A percentile compares a stretch with the other conserved stretches of the same genome.
Evolutionary conservation across 805 yeast genomes (phyloP).

Genomic region (Henningerozyma blattae): DNA sequence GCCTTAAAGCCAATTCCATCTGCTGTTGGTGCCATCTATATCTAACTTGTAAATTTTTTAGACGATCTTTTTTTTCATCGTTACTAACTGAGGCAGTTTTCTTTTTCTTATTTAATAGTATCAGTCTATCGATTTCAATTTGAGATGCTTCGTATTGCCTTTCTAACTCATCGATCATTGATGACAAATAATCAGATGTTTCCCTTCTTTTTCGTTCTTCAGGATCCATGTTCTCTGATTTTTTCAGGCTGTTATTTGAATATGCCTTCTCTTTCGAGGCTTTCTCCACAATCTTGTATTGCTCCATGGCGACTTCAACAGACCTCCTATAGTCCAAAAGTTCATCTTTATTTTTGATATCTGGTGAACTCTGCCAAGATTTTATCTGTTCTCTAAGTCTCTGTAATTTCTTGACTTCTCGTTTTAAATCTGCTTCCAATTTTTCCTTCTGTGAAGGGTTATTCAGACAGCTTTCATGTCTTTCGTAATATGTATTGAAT

Average conservation of each 20-base stretch:
- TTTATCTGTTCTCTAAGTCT: slow-evolving; percentile 90
- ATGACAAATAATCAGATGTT: slow-evolving; percentile 54
- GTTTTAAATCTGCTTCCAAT: slow-evolving; percentile 81
- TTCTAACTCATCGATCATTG: slow-evolving; percentile 64
- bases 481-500: slow-evolving; percentile 79
- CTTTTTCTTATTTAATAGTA: slow-evolving; percentile 21
- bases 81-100: slow-evolving; percentile 21
- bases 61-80: slow-evolving; percentile 33
- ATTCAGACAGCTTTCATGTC: slow-evolving; percentile 61
- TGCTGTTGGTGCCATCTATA: slow-evolving; percentile 72
- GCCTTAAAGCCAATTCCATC: slow-evolving; percentile 66
- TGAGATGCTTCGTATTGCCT: slow-evolving; percentile 73
- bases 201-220: slow-evolving; percentile 71
- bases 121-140: slow-evolving; percentile 30
- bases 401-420: slow-evolving; percentile 90
- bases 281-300: slow-evolving; percentile 90
- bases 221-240: slow-evolving; percentile 53
- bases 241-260: slow-evolving; percentile 80
- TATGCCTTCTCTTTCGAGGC: slow-evolving; percentile 90
- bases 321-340: slow-evolving; percentile 64
- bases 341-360: slow-evolving; percentile 80
- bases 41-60: slow-evolving; percentile 49
- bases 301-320: slow-evolving; percentile 80
- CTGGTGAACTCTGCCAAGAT: slow-evolving; percentile 86
- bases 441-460: slow-evolving; percentile 88